phyloP scores from a whole-genome alignment of 768 basidiomycete species.

The Boletus edulis region DNA sequence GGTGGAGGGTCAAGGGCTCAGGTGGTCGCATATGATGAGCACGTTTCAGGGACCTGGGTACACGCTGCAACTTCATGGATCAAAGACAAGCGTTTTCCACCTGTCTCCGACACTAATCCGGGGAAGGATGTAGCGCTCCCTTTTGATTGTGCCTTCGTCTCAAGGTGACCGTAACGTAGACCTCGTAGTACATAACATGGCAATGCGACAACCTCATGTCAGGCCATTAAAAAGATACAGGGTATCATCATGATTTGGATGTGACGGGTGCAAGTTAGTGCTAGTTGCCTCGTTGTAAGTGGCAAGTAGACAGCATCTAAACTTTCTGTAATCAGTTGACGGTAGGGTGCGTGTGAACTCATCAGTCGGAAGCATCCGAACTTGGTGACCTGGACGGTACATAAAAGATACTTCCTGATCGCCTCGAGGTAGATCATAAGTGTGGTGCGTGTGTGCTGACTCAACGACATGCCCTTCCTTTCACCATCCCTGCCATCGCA shows the following conservation, averaged over 20 bases:
- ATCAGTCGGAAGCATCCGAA: not conserved
- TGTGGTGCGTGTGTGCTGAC: too few relatives aligned
- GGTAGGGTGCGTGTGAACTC: not conserved
- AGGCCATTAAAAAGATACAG: too few relatives aligned
- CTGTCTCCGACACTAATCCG: not conserved
- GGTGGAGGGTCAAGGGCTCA: slow-evolving; percentile 19
- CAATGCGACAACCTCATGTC: slow-evolving; percentile 6
- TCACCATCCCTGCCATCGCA: not conserved
- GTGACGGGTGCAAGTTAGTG: not conserved
- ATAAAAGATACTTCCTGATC: not conserved
- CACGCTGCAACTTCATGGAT: slow-evolving; percentile 16
- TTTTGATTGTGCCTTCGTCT: not conserved
- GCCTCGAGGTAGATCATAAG: slow-evolving; percentile 3
- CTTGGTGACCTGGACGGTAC: too few relatives aligned
- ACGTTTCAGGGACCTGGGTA: slow-evolving; percentile 19
- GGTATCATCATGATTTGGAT: too few relatives aligned
- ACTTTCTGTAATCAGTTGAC: too few relatives aligned
- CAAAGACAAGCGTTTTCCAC: not conserved
- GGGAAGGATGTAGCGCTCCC: not conserved
- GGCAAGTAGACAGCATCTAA: too few relatives aligned
- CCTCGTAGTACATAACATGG: not conserved
- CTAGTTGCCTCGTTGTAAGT: slow-evolving; percentile 1
- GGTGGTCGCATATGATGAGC: not conserved
- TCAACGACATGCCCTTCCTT: not conserved
- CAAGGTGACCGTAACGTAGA: too few relatives aligned